Evolutionary conservation across 2,329 filamentous ascomycete species (phyloP).

Genomic region (Alternaria angustiovoidea): DNA sequence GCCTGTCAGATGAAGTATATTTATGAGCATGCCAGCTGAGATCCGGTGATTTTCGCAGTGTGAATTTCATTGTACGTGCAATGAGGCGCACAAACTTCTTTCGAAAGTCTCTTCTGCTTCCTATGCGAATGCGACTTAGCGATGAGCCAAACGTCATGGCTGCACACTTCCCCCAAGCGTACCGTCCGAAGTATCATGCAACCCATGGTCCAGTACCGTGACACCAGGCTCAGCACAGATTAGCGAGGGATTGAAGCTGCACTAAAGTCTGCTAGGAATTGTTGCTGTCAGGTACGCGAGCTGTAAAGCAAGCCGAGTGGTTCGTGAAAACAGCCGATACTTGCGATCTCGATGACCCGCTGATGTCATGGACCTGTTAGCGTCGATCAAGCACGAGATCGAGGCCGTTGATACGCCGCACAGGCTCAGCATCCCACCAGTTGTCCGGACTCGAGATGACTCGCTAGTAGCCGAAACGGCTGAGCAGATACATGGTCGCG

Average conservation of each 20-base stretch:
- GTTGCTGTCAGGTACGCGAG: constrained; percentile 19
- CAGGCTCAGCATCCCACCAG: background rate
- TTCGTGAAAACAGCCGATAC: background rate
- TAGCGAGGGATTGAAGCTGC: background rate
- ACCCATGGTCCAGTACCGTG: background rate
- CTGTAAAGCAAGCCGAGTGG: constrained; percentile 9
- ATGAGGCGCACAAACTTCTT: background rate
- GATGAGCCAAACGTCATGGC: background rate
- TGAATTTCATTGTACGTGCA: background rate
- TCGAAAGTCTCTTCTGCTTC: background rate
- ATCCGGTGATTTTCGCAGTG: background rate
- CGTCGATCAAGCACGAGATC: constrained; percentile 14
- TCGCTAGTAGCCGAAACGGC: background rate
- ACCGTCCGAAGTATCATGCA: constrained; percentile 1
- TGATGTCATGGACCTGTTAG: constrained; percentile 20
- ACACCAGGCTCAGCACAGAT: background rate
- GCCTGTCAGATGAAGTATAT: background rate
- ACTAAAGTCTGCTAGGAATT: background rate
- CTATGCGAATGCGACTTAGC: background rate
- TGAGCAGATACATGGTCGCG: background rate
- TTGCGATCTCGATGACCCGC: constrained; percentile 6
- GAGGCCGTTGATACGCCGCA: background rate
- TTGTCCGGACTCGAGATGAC: background rate
- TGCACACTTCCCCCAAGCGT: constrained; percentile 3
- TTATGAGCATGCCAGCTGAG: background rate